Evolutionary conservation across 257 asterid genomes (phyloP).

Genomic region (Scutellaria galericulata): DNA sequence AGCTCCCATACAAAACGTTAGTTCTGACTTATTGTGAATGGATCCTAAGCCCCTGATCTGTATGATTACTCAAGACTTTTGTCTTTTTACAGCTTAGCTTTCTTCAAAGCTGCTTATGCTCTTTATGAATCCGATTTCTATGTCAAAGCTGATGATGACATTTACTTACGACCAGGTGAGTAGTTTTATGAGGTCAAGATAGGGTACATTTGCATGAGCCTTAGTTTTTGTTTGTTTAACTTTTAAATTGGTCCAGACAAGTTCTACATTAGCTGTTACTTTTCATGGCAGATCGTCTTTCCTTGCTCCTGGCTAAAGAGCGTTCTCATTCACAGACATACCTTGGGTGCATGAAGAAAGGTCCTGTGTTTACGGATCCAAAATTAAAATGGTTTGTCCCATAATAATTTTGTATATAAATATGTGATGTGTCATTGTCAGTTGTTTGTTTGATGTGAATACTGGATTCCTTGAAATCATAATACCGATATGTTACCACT

Average conservation of each 20-base stretch:
- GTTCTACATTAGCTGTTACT: conserved; percentile 32
- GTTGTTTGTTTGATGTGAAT: conserved; percentile 25
- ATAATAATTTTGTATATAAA: conserved; percentile 21
- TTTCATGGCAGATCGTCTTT: conserved; percentile 76
- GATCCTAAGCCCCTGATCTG: conserved; percentile 26
- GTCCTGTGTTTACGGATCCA: conserved; percentile 95
- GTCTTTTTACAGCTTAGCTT: conserved; percentile 71
- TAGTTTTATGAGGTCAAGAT: conserved; percentile 28
- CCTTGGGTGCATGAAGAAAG: conserved; percentile 98
- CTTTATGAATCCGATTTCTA: conserved; percentile 91
- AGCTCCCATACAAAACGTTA: conserved; percentile 99
- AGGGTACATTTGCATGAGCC: not conserved
- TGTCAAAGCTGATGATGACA: conserved; percentile 99
- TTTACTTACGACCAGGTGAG: conserved; percentile 92
- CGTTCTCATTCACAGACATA: conserved; percentile 94
- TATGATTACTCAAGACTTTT: conserved; percentile 37
- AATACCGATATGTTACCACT: not conserved
- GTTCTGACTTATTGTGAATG: conserved; percentile 46
- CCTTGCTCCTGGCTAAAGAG: conserved; percentile 93
- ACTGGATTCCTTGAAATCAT: conserved; percentile 10
- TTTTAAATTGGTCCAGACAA: conserved; percentile 23
- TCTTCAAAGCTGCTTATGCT: conserved; percentile 96
- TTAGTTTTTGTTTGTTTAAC: conserved; percentile 12
- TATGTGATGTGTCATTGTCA: conserved; percentile 19
- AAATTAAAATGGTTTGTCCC: conserved; percentile 88